These are phyloP conservation scores for Tieghemostelium lacteum DNA, from an alignment of 78 protist species.

Conservation along the genomic window DNA sequence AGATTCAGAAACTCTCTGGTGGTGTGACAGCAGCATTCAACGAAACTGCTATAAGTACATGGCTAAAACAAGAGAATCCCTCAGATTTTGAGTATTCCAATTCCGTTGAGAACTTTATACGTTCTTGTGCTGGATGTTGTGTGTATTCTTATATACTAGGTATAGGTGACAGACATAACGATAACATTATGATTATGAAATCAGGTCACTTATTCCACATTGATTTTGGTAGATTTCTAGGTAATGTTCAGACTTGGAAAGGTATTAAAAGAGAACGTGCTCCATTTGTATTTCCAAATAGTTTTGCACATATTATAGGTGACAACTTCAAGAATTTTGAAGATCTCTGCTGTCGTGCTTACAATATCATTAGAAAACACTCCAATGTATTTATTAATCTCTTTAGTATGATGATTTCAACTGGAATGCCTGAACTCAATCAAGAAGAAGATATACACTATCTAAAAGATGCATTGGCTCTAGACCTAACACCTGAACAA, in stretches of 20 bases:
- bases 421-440: conserved; percentile 96
- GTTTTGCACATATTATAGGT: conserved; percentile 85
- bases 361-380: conserved; percentile 84
- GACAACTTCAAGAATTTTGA: conserved; percentile 73
- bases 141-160: conserved; percentile 94
- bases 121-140: conserved; percentile 93
- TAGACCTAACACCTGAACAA: conserved; percentile 84
- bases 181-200: conserved; percentile 81
- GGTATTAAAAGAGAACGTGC: conserved; percentile 94
- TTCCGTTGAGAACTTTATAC: conserved; percentile 83
- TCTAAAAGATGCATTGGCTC: conserved; percentile 67
- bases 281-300: conserved; percentile 93
- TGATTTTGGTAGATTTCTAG: conserved; percentile 94
- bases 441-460: conserved; percentile 81
- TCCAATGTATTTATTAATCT: conserved; percentile 88
- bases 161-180: conserved; percentile 94
- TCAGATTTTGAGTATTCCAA: conserved; percentile 7
- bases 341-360: conserved; percentile 89
- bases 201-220: conserved; percentile 94
- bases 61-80: conserved; percentile 83
- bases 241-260: conserved; percentile 83
- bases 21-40: conserved; percentile 88
- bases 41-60: conserved; percentile 70
- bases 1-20: conserved; percentile 82
- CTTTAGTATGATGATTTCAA: conserved; percentile 93